Conservation (phyloP, 2,329 filamentous ascomycete genomes). For the Pseudonectria foliicola region DNA sequence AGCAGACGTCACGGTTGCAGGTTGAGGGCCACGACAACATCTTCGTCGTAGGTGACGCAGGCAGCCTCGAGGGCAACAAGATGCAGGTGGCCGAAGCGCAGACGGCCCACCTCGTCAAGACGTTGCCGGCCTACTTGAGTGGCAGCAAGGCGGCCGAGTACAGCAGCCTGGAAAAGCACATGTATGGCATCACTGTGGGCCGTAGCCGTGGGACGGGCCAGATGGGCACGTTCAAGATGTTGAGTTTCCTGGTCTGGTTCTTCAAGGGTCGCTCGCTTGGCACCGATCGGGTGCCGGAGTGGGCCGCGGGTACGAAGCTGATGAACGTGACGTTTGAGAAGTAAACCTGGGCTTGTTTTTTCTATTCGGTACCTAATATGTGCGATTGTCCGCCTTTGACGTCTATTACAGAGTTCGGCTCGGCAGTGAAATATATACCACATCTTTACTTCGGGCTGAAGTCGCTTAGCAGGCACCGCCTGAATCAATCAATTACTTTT, state of each 20-base stretch:
- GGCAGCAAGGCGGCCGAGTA: conserved; percentile 25
- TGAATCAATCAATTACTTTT: too few species aligned
- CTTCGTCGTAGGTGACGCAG: conserved; percentile 39
- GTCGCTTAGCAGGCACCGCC: too few species aligned
- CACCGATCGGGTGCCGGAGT: conserved; percentile 22
- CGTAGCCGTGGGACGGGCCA: conserved; percentile 33
- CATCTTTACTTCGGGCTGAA: too few species aligned
- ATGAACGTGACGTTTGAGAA: conserved; percentile 26
- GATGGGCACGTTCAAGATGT: conserved; percentile 30
- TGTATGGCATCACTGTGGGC: conserved; percentile 33
- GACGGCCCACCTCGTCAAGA: conserved; percentile 27
- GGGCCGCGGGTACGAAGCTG: conserved; percentile 29
- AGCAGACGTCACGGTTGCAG: conserved; percentile 31
- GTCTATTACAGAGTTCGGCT: too few species aligned
- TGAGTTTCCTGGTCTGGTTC: conserved; percentile 31
- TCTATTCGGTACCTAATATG: too few species aligned
- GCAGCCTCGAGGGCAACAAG: conserved; percentile 32
- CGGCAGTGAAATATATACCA: too few species aligned
- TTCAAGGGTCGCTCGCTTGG: conserved; percentile 33
- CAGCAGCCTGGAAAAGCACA: conserved; percentile 19
- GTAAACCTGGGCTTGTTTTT: too few species aligned
- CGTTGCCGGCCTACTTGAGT: conserved; percentile 27
- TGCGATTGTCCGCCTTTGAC: too few species aligned
- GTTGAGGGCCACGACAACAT: conserved; percentile 31
- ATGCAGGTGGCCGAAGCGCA: conserved; percentile 26